Conservation (phyloP, 1,284 basidiomycete genomes). For the Cerrena zonata region DNA sequence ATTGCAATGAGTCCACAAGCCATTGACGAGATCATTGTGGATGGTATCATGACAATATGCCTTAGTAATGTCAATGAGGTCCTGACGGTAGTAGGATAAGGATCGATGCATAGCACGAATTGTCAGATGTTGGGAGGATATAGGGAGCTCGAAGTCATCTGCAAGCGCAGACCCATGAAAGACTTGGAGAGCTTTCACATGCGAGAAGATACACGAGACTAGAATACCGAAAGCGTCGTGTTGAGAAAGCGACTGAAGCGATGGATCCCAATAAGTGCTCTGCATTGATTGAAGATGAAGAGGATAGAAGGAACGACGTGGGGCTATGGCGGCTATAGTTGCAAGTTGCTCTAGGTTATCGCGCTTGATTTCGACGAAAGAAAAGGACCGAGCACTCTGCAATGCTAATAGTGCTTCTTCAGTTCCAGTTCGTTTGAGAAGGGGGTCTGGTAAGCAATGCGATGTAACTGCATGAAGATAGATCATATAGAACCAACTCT, state of each 20-base stretch:
- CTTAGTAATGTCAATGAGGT: background rate
- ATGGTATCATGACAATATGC: background rate
- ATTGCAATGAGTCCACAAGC: background rate
- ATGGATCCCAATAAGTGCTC: background rate
- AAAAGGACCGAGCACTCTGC: conserved; percentile 31
- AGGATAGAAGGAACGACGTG: background rate
- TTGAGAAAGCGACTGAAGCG: background rate
- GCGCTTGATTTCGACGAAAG: conserved; percentile 22
- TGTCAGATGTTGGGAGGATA: background rate
- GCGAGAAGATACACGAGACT: background rate
- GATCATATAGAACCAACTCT: conserved; percentile 33
- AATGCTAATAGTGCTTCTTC: conserved; percentile 40
- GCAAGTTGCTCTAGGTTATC: background rate
- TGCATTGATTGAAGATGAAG: background rate
- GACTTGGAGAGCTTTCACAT: background rate
- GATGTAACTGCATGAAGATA: conserved; percentile 44
- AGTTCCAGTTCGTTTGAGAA: conserved; percentile 40
- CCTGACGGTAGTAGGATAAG: background rate
- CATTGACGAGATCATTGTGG: background rate
- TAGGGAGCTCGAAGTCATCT: background rate
- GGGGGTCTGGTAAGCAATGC: conserved; percentile 37
- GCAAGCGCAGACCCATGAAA: background rate
- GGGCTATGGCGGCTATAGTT: background rate
- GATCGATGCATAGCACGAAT: background rate
- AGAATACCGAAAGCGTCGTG: background rate